Evolutionary conservation across 768 basidiomycete species (phyloP).

Genomic region (Sporobolomyces pararoseus): DNA sequence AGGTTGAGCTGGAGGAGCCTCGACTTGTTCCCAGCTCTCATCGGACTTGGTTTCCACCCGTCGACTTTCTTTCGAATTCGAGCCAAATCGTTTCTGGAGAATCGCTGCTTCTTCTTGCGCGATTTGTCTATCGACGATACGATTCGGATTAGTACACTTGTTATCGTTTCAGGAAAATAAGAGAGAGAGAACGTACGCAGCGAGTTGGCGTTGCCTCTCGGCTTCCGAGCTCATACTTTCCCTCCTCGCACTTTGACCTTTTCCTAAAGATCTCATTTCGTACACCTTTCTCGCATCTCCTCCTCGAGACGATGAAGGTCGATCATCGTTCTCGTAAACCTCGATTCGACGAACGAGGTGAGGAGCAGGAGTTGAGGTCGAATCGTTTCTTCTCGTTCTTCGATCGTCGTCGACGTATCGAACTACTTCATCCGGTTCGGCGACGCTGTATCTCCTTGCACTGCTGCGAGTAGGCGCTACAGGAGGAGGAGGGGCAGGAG

Average conservation of each 20-base stretch:
- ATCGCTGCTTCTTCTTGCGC: slow-evolving; percentile 31
- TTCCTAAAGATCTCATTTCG: slow-evolving; percentile 15
- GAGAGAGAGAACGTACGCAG: slow-evolving; percentile 6
- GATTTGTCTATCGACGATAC: slow-evolving; percentile 5
- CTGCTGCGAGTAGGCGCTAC: neutral
- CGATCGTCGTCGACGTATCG: neutral
- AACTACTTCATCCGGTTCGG: slow-evolving; percentile 9
- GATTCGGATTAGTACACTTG: neutral
- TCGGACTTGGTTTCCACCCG: neutral
- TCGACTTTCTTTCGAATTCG: slow-evolving; percentile 1
- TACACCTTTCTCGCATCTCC: neutral
- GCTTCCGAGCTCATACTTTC: neutral
- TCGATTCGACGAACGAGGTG: slow-evolving; percentile 8
- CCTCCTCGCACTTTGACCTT: slow-evolving; percentile 2
- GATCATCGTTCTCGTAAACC: neutral
- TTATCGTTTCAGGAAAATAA: neutral
- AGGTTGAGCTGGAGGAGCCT: slow-evolving; percentile 3
- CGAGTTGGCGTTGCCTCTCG: neutral
- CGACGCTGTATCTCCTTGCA: neutral
- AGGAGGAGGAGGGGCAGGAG: no score
- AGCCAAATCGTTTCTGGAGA: slow-evolving; percentile 7
- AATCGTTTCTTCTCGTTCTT: neutral
- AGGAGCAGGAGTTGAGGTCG: neutral
- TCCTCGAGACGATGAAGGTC: neutral
- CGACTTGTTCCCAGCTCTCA: slow-evolving; percentile 20